phyloP scores from a whole-genome alignment of 116 monocot genomes.

The Iris pallida region DNA sequence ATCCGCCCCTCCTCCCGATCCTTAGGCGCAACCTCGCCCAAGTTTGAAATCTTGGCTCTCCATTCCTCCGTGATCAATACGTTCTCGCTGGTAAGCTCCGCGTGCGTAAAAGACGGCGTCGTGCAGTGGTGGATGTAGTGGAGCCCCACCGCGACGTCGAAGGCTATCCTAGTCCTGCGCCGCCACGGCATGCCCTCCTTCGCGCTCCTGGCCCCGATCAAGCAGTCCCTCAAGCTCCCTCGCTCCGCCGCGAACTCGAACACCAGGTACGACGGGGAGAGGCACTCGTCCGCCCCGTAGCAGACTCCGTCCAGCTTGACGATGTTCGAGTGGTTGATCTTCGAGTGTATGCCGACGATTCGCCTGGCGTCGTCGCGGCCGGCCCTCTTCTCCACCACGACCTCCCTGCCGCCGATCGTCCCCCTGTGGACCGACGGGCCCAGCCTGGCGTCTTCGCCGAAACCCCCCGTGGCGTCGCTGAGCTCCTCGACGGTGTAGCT shows the following conservation, averaged over 20 bases:
- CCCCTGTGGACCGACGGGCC: conserved; percentile 16
- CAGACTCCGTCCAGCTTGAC: conserved; percentile 24
- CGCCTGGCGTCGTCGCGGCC: conserved; percentile 7
- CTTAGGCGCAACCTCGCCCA: no score
- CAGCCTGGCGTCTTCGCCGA: conserved; percentile 17
- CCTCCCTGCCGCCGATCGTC: background rate
- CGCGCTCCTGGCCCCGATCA: conserved; percentile 4
- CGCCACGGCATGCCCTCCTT: conserved; percentile 12
- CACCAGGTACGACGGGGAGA: conserved; percentile 26
- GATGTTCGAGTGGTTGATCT: conserved; percentile 26
- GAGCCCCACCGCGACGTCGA: conserved; percentile 22
- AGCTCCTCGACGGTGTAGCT: conserved; percentile 21
- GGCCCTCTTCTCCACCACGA: conserved; percentile 18
- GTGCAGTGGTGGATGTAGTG: conserved; percentile 36
- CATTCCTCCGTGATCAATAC: conserved; percentile 19
- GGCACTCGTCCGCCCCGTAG: conserved; percentile 15
- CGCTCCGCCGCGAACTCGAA: conserved; percentile 7
- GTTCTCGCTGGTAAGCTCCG: conserved; percentile 27
- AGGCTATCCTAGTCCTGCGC: conserved; percentile 18
- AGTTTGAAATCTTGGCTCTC: conserved; percentile 19
- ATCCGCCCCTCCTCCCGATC: background rate
- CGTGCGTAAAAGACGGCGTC: conserved; percentile 19
- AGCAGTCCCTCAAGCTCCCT: conserved; percentile 24
- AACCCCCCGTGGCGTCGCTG: conserved; percentile 9
- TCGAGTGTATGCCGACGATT: conserved; percentile 19